Evolutionary conservation across 2,329 filamentous ascomycete species (phyloP), one percentile per base, ranked within the genome.

Genomic region (Trichophyton equinum): DNA sequence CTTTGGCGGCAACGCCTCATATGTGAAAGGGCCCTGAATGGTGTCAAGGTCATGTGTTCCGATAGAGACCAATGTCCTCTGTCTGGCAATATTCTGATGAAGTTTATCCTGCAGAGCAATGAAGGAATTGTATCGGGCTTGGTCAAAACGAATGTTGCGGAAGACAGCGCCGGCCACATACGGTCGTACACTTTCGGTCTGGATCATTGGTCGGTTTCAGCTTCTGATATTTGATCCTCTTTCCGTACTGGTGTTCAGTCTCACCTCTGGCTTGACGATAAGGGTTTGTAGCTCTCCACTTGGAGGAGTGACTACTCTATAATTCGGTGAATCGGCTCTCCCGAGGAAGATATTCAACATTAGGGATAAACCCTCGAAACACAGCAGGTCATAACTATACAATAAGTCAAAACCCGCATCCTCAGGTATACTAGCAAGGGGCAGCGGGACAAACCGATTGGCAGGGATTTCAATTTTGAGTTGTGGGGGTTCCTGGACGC

Each of bases 391-490:
- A 80, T 87, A 87, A 76, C 82, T 77, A 65, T 27, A 53, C 33
- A 59, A 5, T 62, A 62, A n/a, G 40, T 72, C 63, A 73, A 66
- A 67, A 46, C 64, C 18, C 47, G 18, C 51, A 38, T 58, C 11
- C 61, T 11, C 57, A 30, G 27, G 6, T 57, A 11, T 15, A 30
- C 33, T 27, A 33, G 47, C 15, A n/a, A 33, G 22, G 33, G 44
- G 51, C 15, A 33, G 60, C 59, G 33, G 11, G 18, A 68, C 85
- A 77, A 85, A 91, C 77, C 90, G 85, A 77, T 97, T 97, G 70
- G 94, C 92, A 64, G 91, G 91, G 69, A 97, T 95, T 75, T 97
- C 92, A 72, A 99, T 97, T 81, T 96, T 96, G 70, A 97, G 83
- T 77, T 97, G 89, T 61, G 94, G 87, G 58, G 89, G 84, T 76